Evolutionary conservation across 306 rosid genomes (phyloP), one percentile per base, ranked within the genome.

Genomic region (Citrullus mucosospermus): DNA sequence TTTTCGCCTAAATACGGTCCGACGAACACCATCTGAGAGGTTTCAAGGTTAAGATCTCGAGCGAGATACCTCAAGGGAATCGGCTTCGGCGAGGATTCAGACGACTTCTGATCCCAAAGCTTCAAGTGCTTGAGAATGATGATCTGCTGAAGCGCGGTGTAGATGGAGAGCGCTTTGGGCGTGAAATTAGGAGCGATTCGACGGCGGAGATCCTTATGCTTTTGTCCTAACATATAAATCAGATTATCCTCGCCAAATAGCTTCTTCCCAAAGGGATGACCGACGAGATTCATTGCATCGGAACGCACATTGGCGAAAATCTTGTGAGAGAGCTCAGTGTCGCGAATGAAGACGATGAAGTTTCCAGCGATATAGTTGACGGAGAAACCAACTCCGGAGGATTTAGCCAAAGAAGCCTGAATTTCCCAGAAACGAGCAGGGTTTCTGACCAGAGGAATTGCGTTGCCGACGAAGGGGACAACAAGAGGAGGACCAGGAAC

Each of bases 251-350:
- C 91, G 2, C 97, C 98, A 56, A 95, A 95, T 2, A 95, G 97
- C 75, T 92, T 95, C 39, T 95, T 92, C 0, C 97, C 98, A 25
- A 95, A 95, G 1, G 98, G 98, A 38, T 95, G 98, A 17, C 97
- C 97, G 38, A 95, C 89, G 0, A 95, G 85, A 36, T 43, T 85
- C 70, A 95, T 89, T 0, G 97, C 97, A 34, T 92, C 84, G 48
- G 96, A 92, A 17, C 88, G 86, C 11, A 95, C 98, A 83, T 95
- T 95, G 76, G 95, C 65, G 85, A 95, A 95, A 66, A 95, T 53
- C 77, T 87, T 88, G 84, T 91, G 97, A 11, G 92, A 95, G 61
- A 95, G 96, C 6, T 90, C 90, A 6, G 96, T 77, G 84, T 95
- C 96, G 17, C 93, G 83, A 72, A 92, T 85, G 89, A 89, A 92